Evolutionary conservation across 2,329 filamentous ascomycete genomes (phyloP).

Genomic region (Cordyceps fumosorosea): DNA sequence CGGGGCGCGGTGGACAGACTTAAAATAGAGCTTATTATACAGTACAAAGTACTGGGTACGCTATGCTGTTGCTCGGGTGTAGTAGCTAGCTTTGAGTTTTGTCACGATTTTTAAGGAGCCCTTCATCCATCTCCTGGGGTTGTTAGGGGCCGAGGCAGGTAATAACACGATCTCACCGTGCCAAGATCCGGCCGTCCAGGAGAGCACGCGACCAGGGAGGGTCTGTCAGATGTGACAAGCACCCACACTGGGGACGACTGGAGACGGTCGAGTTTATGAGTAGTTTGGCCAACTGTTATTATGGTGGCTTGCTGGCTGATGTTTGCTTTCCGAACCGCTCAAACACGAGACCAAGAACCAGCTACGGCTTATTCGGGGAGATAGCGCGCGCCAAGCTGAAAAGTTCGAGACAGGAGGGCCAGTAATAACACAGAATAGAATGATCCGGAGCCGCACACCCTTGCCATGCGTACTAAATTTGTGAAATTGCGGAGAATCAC

Average conservation of each 20-base stretch:
- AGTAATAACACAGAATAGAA: background rate
- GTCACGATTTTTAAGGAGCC: background rate
- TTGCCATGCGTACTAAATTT: background rate
- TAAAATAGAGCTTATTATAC: conserved; percentile 9
- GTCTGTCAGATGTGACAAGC: too few species aligned
- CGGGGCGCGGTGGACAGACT: background rate
- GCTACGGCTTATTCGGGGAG: background rate
- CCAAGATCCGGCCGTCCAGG: too few species aligned
- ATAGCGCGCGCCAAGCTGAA: background rate
- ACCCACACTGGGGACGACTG: too few species aligned
- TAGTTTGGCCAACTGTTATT: background rate
- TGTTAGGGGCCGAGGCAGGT: too few species aligned
- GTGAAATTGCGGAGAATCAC: background rate
- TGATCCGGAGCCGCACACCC: background rate
- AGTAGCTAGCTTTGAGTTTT: too few species aligned
- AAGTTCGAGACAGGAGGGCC: background rate
- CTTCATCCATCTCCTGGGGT: too few species aligned
- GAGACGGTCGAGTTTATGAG: too few species aligned
- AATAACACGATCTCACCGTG: background rate
- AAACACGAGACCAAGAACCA: background rate
- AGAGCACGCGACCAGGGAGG: too few species aligned
- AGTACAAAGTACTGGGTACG: background rate
- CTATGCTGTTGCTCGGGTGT: background rate
- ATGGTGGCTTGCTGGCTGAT: background rate
- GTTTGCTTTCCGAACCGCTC: background rate